Conservation (phyloP, 2,329 filamentous ascomycete species). For the Pleurostoma richardsiae region DNA sequence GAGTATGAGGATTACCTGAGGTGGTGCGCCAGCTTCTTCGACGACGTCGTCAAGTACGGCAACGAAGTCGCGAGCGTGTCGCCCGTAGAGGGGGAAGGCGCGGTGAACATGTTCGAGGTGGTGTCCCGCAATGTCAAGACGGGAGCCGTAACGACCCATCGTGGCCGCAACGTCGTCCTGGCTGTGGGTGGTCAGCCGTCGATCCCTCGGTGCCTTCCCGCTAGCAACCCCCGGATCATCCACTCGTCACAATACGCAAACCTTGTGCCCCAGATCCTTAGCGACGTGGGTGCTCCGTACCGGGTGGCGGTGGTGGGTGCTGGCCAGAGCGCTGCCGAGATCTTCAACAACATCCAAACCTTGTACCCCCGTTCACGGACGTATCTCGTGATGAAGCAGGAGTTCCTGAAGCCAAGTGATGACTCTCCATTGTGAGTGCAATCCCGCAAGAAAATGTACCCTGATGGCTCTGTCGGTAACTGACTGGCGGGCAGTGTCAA, state of each 20-base stretch:
- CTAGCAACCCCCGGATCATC: slow-evolving; percentile 67
- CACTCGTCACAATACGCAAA: slow-evolving; percentile 86
- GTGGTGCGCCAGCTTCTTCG: slow-evolving; percentile 84
- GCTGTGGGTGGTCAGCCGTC: slow-evolving; percentile 58
- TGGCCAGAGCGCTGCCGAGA: slow-evolving; percentile 91
- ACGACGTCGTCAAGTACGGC: slow-evolving; percentile 66
- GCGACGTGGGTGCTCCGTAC: slow-evolving; percentile 51
- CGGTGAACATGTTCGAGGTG: slow-evolving; percentile 63
- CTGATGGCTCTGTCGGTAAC: neutral
- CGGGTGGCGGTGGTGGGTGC: slow-evolving; percentile 81
- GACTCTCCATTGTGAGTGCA: slow-evolving; percentile 85
- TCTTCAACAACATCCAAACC: slow-evolving; percentile 81
- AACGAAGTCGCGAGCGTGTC: slow-evolving; percentile 71
- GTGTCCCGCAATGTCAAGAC: slow-evolving; percentile 57
- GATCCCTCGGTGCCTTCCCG: slow-evolving; percentile 65
- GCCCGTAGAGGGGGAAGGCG: slow-evolving; percentile 41
- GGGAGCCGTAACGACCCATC: slow-evolving; percentile 45
- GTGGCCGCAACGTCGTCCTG: slow-evolving; percentile 60
- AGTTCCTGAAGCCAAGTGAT: slow-evolving; percentile 84
- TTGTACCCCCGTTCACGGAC: slow-evolving; percentile 80
- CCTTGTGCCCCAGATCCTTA: slow-evolving; percentile 54
- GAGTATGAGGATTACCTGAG: slow-evolving; percentile 96
- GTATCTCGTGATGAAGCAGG: slow-evolving; percentile 72
- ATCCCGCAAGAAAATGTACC: neutral
- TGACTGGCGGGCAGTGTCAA: slow-evolving; percentile 64